Percentiles rank a stretch among this genome's conserved stretches.
phyloP scores from a whole-genome alignment of 2,329 filamentous ascomycete species.

The Trichoderma sp. region DNA sequence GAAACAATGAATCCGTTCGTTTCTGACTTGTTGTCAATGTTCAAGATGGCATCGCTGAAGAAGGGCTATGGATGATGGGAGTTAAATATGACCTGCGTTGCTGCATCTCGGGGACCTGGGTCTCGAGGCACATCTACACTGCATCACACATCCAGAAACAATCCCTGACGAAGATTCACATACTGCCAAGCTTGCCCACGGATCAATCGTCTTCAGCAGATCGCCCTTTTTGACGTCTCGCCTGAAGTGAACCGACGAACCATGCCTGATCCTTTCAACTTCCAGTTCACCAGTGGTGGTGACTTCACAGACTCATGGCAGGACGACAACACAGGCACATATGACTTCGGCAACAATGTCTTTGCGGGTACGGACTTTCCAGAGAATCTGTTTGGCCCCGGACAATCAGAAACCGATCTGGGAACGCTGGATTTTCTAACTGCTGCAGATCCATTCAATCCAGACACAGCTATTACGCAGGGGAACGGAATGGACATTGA shows the following conservation, averaged over 20 bases:
- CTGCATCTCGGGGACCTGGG: background rate
- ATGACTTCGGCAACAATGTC: background rate
- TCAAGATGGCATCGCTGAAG: background rate
- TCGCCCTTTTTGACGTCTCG: background rate
- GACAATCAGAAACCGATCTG: background rate
- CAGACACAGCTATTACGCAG: background rate
- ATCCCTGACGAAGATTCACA: background rate
- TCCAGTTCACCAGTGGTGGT: background rate
- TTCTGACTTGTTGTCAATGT: background rate
- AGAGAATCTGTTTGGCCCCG: background rate
- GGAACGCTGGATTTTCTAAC: background rate
- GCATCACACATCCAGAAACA: background rate
- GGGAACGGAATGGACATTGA: background rate
- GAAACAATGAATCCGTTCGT: slow-evolving; percentile 18
- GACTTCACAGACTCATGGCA: slow-evolving; percentile 3
- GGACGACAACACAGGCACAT: background rate
- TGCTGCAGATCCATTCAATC: background rate
- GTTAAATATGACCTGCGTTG: slow-evolving; percentile 14
- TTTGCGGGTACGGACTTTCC: background rate
- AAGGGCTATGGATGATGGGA: background rate
- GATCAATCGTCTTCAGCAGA: background rate
- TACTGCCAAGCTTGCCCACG: background rate
- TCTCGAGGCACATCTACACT: too few species aligned
- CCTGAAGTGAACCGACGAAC: background rate
- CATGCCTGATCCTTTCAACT: background rate